Evolutionary conservation across 345 rosid species (phyloP), one percentile per base, ranked within the genome.

Genomic region (Acer yangbiense): DNA sequence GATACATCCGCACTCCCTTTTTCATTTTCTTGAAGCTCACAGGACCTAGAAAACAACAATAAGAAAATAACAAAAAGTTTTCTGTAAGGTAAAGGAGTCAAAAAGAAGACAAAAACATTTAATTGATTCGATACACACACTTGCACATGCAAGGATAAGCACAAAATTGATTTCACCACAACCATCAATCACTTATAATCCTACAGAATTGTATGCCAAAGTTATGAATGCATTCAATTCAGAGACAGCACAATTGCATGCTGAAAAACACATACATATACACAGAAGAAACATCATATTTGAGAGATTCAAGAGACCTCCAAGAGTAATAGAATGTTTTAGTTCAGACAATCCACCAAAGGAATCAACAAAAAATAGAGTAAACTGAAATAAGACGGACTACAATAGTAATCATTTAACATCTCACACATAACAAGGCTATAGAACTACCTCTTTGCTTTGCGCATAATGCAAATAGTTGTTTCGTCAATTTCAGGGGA

Each of bases 1-100:
- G 86, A 81, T 71, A 79, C 64, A 79, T 88, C 92, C 41, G 54
- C 86, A 68, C 58, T 75, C 79, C 71, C 88, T 71, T 82, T 67
- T 52, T 80, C 81, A 46, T 73, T 86, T 79, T 83, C 86, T 79
- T 81, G 72, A 86, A 79, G 84, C 73, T 83, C 81, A 65, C 55
- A 72, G 6, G 50, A 82, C 86, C 96, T 93, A 76, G 21, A 87
- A 69, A 80, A 64, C 48, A 75, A 21, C 80, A 69, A 82, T 12
- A 9, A 62, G 25, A 65, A 74, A 65, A 60, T 35, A 75, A 69
- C 73, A 10, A 74, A 41, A 75, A 65, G 58, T 57, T 20, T 48
- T 74, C 62, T 11, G 9, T 65, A 52, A 75, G 61, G 25, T 63
- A 44, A 16, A 41, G 69, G 13, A 64, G 61, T 27, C 25, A 74